Percentiles rank a stretch among this genome's conserved stretches.
Evolutionary conservation across 257 asterid species (phyloP).

Genomic region (Euphrasia confusa): DNA sequence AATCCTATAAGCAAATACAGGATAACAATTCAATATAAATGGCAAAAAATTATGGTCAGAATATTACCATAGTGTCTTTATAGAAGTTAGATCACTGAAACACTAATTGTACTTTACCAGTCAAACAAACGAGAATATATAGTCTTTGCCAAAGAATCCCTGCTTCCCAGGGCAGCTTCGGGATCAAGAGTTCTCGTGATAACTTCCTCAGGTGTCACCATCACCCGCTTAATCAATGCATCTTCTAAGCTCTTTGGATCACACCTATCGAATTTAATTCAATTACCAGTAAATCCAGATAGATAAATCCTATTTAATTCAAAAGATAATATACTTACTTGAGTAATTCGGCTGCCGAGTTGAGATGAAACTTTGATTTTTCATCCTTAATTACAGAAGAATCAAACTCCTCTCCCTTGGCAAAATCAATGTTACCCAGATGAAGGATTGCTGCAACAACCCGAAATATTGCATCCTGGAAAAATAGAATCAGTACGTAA

Average conservation of each 20-base stretch:
- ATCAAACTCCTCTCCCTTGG: conserved; percentile 90
- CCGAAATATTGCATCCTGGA: conserved; percentile 89
- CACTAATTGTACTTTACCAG: conserved; percentile 47
- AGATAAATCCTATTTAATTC: conserved; percentile 12
- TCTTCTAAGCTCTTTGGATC: conserved; percentile 94
- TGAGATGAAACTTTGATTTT: conserved; percentile 85
- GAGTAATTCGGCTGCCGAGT: conserved; percentile 76
- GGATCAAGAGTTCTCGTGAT: conserved; percentile 97
- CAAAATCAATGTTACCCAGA: conserved; percentile 88
- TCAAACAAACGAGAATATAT: conserved; percentile 84
- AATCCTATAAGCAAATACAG: conserved; percentile 52
- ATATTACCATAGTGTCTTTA: conserved; percentile 5
- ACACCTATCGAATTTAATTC: conserved; percentile 56
- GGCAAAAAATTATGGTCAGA: conserved; percentile 10
- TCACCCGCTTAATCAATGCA: conserved; percentile 92
- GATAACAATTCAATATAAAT: conserved; percentile 24
- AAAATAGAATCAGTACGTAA: conserved; percentile 11
- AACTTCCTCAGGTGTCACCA: conserved; percentile 98
- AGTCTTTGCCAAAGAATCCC: conserved; percentile 98
- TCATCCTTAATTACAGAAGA: conserved; percentile 95
- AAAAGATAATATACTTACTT: conserved; percentile 41
- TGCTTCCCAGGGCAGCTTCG: conserved; percentile 87
- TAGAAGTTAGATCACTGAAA: conserved; percentile 9
- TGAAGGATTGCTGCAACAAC: conserved; percentile 96
- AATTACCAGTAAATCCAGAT: conserved; percentile 8